A percentile compares a stretch with the other conserved stretches of the same genome.
phyloP scores from a whole-genome alignment of 169 alveolate genomes.

The Eimeria praecox region DNA sequence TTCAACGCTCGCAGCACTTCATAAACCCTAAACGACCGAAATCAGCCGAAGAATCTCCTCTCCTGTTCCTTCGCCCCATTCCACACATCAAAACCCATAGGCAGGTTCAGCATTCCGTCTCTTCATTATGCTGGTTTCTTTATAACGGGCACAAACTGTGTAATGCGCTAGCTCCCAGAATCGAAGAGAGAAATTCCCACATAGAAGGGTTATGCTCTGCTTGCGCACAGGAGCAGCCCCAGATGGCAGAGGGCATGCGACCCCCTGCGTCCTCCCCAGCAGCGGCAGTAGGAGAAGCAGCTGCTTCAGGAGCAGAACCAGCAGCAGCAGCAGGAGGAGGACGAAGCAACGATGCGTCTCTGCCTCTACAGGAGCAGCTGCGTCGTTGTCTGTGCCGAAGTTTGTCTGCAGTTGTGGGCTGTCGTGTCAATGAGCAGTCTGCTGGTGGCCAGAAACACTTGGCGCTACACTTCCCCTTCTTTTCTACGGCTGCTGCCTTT shows the following conservation, averaged over 20 bases:
- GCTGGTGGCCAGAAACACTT: slow-evolving; percentile 8
- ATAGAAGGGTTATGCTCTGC: neutral
- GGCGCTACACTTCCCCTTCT: slow-evolving; percentile 35
- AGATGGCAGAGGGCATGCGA: neutral
- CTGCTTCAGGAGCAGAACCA: neutral
- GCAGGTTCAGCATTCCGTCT: neutral
- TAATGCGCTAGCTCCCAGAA: neutral
- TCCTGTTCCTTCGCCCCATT: neutral
- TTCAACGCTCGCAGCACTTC: neutral
- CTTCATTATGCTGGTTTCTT: neutral
- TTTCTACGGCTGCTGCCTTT: neutral
- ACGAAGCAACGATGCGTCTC: neutral
- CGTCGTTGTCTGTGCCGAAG: slow-evolving; percentile 6
- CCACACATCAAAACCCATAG: neutral
- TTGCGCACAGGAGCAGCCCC: neutral
- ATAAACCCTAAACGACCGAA: neutral
- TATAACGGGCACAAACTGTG: neutral
- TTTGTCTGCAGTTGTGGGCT: neutral
- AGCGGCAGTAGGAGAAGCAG: neutral
- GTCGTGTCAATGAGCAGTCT: slow-evolving; percentile 29
- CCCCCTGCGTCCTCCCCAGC: slow-evolving; percentile 4
- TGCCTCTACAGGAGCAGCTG: slow-evolving; percentile 59
- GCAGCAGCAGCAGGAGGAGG: neutral
- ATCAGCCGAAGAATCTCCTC: neutral
- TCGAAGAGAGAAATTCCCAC: neutral